Conservation (phyloP, 768 basidiomycete species). For the Calocybe gangraenosa region DNA sequence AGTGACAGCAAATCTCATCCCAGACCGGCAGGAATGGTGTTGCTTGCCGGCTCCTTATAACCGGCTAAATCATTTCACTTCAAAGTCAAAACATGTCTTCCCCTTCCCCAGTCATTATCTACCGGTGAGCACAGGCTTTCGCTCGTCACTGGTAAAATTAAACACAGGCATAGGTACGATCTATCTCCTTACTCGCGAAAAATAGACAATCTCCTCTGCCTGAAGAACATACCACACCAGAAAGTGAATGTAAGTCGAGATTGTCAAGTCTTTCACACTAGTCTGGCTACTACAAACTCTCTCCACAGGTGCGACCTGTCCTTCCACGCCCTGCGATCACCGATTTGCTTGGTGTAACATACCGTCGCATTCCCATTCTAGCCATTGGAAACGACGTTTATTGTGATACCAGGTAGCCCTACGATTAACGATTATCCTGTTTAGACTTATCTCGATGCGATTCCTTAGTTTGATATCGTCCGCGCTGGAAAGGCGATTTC, state of each 20-base stretch:
- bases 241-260: constrained; percentile 39
- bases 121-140: constrained; percentile 32
- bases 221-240: constrained; percentile 46
- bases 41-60: too few species aligned
- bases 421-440: too few species aligned
- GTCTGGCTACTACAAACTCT: background rate
- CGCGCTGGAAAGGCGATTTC: constrained; percentile 51
- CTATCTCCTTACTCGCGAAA: constrained; percentile 49
- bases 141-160: background rate
- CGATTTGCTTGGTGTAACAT: constrained; percentile 45
- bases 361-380: constrained; percentile 57
- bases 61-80: too few species aligned
- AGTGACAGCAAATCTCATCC: too few species aligned
- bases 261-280: background rate
- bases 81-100: background rate
- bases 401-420: constrained; percentile 44
- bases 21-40: too few species aligned
- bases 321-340: constrained; percentile 56
- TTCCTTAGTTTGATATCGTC: constrained; percentile 40
- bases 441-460: background rate
- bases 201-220: constrained; percentile 43
- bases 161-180: constrained; percentile 35
- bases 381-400: constrained; percentile 61
- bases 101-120: constrained; percentile 34
- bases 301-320: constrained; percentile 39